Evolutionary conservation across 2,329 filamentous ascomycete species (phyloP).

Genomic region (Fusarium denticulatum): DNA sequence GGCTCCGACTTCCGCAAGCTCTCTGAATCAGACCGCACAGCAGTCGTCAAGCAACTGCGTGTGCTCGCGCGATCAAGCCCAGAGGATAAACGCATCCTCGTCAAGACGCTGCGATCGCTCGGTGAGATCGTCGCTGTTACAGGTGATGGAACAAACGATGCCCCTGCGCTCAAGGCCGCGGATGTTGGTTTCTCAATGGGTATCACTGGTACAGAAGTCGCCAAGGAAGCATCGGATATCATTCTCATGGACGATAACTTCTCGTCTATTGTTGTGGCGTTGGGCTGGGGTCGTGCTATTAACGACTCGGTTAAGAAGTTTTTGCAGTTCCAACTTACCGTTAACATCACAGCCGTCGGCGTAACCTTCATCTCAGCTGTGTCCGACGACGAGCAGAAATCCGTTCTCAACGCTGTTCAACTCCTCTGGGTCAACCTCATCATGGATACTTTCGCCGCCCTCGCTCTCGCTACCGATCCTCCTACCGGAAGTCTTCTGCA

Average conservation of each 20-base stretch:
- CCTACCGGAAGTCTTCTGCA: constrained; percentile 67
- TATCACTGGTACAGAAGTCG: constrained; percentile 72
- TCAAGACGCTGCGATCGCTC: constrained; percentile 70
- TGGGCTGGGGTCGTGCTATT: constrained; percentile 73
- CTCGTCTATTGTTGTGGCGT: constrained; percentile 70
- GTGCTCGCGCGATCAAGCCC: constrained; percentile 76
- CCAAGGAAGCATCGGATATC: constrained; percentile 72
- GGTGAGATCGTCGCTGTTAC: constrained; percentile 75
- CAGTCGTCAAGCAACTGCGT: constrained; percentile 69
- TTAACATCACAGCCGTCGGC: constrained; percentile 74
- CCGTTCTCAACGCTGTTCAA: constrained; percentile 72
- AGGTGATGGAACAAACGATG: constrained; percentile 74
- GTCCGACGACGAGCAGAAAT: constrained; percentile 60
- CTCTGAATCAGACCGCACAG: constrained; percentile 58
- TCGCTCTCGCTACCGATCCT: constrained; percentile 71
- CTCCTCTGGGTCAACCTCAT: constrained; percentile 76
- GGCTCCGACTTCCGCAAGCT: constrained; percentile 66
- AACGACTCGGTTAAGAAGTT: constrained; percentile 76
- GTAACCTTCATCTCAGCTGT: constrained; percentile 73
- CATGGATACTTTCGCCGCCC: constrained; percentile 74
- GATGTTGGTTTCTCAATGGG: constrained; percentile 77
- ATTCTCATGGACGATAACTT: constrained; percentile 76
- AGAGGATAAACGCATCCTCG: constrained; percentile 74
- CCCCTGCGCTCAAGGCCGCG: constrained; percentile 71
- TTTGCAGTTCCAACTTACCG: constrained; percentile 75